These are phyloP conservation scores for Coemansia sp. DNA, from an alignment of 192 early-diverging fungal species.

Conservation along the genomic window DNA sequence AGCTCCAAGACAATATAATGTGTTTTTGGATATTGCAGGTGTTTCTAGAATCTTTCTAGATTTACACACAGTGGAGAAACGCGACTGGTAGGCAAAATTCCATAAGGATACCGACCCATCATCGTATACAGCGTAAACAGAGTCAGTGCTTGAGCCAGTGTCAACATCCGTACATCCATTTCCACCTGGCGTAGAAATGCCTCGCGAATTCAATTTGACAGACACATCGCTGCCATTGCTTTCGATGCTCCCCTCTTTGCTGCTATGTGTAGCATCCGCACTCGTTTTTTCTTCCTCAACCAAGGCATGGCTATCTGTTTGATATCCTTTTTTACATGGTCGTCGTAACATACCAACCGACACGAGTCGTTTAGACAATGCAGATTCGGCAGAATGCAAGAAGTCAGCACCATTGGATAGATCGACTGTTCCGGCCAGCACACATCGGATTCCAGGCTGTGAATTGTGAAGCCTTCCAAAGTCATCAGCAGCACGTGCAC, in stretches of 20 bases:
- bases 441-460: constrained; percentile 16
- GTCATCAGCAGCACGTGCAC: constrained; percentile 7
- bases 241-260: not conserved
- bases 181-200: not conserved
- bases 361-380: not conserved
- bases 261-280: not conserved
- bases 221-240: not conserved
- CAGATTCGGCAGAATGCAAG: not conserved
- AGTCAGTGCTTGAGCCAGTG: not conserved
- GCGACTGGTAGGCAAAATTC: constrained; percentile 10
- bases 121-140: constrained; percentile 7
- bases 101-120: constrained; percentile 47
- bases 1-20: not conserved
- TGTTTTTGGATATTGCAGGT: not conserved
- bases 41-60: constrained; percentile 15
- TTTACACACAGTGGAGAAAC: constrained; percentile 1
- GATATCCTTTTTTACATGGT: not conserved
- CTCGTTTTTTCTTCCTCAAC: not conserved
- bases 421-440: constrained; percentile 12
- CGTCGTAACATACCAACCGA: not conserved
- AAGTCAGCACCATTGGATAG: not conserved
- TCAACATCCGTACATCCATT: not conserved
- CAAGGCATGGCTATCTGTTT: not conserved
- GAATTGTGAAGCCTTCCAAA: not conserved
- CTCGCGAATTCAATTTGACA: not conserved